Conservation (phyloP, 23 red algal species). For the Gracilaria domingensis region DNA sequence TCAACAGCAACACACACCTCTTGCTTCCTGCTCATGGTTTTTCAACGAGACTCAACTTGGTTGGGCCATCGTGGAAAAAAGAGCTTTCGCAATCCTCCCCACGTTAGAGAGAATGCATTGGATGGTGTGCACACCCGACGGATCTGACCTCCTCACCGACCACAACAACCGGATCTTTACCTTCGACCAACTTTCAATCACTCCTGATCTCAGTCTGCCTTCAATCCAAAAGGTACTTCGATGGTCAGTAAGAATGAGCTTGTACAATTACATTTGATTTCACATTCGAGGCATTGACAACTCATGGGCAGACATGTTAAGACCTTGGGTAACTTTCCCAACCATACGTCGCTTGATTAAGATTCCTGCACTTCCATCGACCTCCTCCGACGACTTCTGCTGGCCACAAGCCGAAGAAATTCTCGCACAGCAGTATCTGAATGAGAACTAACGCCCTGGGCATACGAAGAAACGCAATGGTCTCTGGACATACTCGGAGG, state of each 20-base stretch:
- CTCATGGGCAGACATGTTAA: too few species aligned
- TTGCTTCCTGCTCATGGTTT: background rate
- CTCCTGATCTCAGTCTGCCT: background rate
- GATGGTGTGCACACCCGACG: background rate
- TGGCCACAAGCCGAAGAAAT: background rate
- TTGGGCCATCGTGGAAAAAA: background rate
- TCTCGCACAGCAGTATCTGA: background rate
- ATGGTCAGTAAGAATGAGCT: too few species aligned
- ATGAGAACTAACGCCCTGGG: background rate
- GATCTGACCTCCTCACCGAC: background rate
- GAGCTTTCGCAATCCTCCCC: background rate
- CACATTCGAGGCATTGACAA: too few species aligned
- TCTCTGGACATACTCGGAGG: background rate
- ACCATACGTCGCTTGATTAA: background rate
- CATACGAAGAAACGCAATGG: background rate
- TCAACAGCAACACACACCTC: background rate
- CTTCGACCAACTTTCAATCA: background rate
- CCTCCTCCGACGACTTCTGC: background rate
- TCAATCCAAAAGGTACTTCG: background rate
- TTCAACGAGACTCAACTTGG: conserved; percentile 5
- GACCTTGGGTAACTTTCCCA: background rate
- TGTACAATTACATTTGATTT: too few species aligned
- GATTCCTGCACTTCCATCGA: background rate
- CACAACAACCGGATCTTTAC: background rate
- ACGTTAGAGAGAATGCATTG: background rate